These are phyloP conservation scores for Russula earlei DNA, from an alignment of 768 basidiomycete genomes.

Conservation along the genomic window DNA sequence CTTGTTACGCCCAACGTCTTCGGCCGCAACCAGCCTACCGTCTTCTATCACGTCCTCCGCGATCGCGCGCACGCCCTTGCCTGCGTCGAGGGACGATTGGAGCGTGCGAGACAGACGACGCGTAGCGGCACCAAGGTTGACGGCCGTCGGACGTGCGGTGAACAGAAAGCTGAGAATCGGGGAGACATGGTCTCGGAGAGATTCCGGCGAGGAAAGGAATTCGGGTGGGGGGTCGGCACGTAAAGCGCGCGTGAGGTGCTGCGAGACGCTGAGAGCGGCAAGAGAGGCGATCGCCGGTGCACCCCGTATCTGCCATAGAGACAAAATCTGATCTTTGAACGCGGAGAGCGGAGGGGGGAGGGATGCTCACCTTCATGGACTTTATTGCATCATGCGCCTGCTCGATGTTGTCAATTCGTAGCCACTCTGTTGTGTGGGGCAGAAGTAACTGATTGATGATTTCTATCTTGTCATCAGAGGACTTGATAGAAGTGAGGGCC, in stretches of 20 bases:
- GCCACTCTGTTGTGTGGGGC: constrained; percentile 60
- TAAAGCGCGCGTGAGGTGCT: constrained; percentile 49
- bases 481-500: constrained; percentile 32
- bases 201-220: constrained; percentile 43
- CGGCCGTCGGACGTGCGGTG: constrained; percentile 90
- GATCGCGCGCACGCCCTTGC: constrained; percentile 36
- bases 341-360: not conserved
- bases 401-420: constrained; percentile 60
- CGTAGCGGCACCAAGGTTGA: constrained; percentile 86
- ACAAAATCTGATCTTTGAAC: not conserved
- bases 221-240: constrained; percentile 37
- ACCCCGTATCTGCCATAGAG: constrained; percentile 57
- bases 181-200: constrained; percentile 46
- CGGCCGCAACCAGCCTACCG: constrained; percentile 65
- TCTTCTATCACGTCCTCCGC: constrained; percentile 55
- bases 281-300: constrained; percentile 94
- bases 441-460: constrained; percentile 88
- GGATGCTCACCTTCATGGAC: constrained; percentile 69
- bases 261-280: constrained; percentile 70
- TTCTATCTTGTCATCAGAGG: constrained; percentile 48
- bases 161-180: constrained; percentile 62
- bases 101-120: constrained; percentile 53
- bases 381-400: constrained; percentile 92
- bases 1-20: constrained; percentile 82
- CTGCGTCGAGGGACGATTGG: constrained; percentile 28